A percentile compares a stretch with the other conserved stretches of the same genome.
phyloP scores from a whole-genome alignment of 116 monocot genomes.

The Iris pallida region DNA sequence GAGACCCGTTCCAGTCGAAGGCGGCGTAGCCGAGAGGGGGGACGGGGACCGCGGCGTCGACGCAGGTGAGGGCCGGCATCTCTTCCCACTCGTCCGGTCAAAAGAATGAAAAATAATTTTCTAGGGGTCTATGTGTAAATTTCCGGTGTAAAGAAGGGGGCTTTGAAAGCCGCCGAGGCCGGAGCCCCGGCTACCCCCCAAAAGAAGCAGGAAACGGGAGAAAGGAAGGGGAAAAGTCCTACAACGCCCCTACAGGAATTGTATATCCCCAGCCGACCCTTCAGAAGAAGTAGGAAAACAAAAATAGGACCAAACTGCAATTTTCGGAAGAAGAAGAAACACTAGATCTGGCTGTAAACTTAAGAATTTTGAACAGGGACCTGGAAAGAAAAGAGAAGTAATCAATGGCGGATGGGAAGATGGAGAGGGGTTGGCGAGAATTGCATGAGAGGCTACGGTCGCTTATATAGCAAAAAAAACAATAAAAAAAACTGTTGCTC shows the following conservation, averaged over 20 bases:
- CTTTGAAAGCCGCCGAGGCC: constrained; percentile 98
- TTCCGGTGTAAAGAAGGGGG: constrained; percentile 56
- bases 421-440: constrained; percentile 33
- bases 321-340: too few relatives aligned
- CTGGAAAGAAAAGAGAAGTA: not conserved
- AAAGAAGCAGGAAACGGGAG: constrained; percentile 44
- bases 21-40: constrained; percentile 25
- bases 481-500: too few relatives aligned
- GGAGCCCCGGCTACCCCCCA: constrained; percentile 98
- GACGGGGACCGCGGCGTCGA: not conserved
- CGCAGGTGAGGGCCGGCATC: constrained; percentile 87
- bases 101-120: constrained; percentile 26
- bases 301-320: not conserved
- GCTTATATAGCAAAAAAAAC: constrained; percentile 31
- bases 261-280: constrained; percentile 54
- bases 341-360: not conserved
- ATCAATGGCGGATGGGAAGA: not conserved
- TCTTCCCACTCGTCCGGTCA: constrained; percentile 56
- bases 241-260: constrained; percentile 16
- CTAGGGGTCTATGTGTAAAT: constrained; percentile 18
- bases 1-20: constrained; percentile 43
- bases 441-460: constrained; percentile 20
- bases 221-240: constrained; percentile 24
- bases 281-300: constrained; percentile 46
- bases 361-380: not conserved